A percentile compares a stretch with the other conserved stretches of the same genome.
phyloP scores from a whole-genome alignment of 1,284 basidiomycete species.

The Ustilago bromivora region DNA sequence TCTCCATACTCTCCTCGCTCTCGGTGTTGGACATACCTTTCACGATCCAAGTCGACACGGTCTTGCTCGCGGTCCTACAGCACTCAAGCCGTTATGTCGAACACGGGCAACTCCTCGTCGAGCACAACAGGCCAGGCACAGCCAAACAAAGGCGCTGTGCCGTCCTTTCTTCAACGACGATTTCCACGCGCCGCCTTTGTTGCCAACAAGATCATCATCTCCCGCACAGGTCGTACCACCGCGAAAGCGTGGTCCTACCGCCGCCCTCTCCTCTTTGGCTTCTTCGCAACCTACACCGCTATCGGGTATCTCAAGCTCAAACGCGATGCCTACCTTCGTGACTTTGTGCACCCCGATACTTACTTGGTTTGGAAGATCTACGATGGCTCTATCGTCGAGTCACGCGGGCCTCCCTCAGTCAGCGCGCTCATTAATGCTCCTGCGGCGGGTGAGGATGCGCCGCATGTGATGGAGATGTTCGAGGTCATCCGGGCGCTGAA shows the following conservation, averaged over 20 bases:
- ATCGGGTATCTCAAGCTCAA: constrained; percentile 52
- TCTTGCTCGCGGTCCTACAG: background rate
- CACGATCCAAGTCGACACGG: too few species aligned
- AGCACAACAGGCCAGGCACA: constrained; percentile 12
- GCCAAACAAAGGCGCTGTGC: constrained; percentile 2
- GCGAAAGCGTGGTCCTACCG: constrained; percentile 51
- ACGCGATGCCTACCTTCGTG: constrained; percentile 50
- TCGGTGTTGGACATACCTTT: background rate
- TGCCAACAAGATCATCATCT: constrained; percentile 40
- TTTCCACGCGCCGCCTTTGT: constrained; percentile 44
- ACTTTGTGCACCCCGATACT: constrained; percentile 59
- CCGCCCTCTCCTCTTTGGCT: constrained; percentile 38
- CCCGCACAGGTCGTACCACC: constrained; percentile 41
- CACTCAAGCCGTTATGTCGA: constrained; percentile 22
- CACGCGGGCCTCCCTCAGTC: constrained; percentile 40
- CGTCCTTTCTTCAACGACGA: constrained; percentile 28
- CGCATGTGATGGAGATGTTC: constrained; percentile 69
- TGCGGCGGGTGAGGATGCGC: constrained; percentile 51
- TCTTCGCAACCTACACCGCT: constrained; percentile 51
- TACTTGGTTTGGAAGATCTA: constrained; percentile 68
- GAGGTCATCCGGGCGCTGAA: constrained; percentile 70
- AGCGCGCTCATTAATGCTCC: constrained; percentile 50
- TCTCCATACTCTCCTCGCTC: background rate
- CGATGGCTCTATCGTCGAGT: constrained; percentile 67
- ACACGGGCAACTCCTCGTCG: constrained; percentile 14